Base-by-base conservation (phyloP, 106 monocot species). In the Allium sativum region DNA sequence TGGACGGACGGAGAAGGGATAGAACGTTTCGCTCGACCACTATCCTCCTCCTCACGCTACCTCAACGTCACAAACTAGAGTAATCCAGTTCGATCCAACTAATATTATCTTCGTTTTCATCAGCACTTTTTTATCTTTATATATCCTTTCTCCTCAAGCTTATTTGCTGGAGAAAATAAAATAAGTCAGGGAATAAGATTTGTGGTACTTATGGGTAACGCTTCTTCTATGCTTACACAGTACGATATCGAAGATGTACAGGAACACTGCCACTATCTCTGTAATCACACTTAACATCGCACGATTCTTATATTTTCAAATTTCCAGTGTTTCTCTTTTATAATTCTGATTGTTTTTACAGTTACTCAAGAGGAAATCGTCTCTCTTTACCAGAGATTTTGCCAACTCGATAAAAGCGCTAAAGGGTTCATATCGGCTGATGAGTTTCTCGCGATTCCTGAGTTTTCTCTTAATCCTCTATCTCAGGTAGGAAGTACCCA, bases 331-430 rank as follows among this genome's bases (percentile, higher is more conserved):
- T 45, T 50, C 12, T 31, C 16, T 1, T 20, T 43, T 53, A 10
- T 42, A 3, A 40, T 12, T 7, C 44, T 19, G 55, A 7, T 62
- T 61, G 41, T 40, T 52, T 21, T 48, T 7, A 31, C 59, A 93
- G 92, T 84, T 62, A 82, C 84, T 21, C 92, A 93, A 71, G 81
- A 81, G 55, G 92, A 93, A 77, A 88, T 93, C n/a, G 87, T 93
- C 16, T 53, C 84, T 0, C 68, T 93, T 31, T 93, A 93, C 69
- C 42, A 84, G 62, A 81, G 92, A 51, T 93, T 93, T 70, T 88
- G 88, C 63, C 84, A 88, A 61, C 78, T 93, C 10, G 92, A 93
- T 20, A 70, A 81, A 40, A 93, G 48, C 63, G 73, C 79, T 0
- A 82, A 79, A 21, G 92, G 93, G 7, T 93, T 84, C 67, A 84